Conservation (phyloP, 2,329 filamentous ascomycete species). For the Fusarium sacchari region DNA sequence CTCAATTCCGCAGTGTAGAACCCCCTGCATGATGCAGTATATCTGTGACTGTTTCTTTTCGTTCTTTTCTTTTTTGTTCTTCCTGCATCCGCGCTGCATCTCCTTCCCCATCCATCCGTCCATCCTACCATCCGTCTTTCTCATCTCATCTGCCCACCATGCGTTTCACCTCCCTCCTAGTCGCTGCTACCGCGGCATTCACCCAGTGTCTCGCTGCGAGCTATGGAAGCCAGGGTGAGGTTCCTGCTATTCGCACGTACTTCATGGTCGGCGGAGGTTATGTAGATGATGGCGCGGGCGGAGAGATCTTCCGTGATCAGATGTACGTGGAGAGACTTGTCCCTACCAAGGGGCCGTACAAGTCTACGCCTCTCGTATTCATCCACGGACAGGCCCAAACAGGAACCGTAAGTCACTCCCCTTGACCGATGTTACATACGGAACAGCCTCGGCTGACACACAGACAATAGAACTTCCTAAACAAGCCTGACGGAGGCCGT, state of each 20-base stretch:
- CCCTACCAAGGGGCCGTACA: slow-evolving; percentile 6
- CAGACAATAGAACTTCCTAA: slow-evolving; percentile 33
- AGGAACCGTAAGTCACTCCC: slow-evolving; percentile 27
- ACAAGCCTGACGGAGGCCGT: slow-evolving; percentile 37
- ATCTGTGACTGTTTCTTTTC: not conserved
- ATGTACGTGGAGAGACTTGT: slow-evolving; percentile 39
- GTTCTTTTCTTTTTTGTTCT: not conserved
- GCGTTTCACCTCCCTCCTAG: not conserved
- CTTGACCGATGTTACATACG: too few species aligned
- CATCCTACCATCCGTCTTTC: not conserved
- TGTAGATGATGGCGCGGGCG: slow-evolving; percentile 30
- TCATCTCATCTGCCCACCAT: not conserved
- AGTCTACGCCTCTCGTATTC: slow-evolving; percentile 26
- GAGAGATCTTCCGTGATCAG: slow-evolving; percentile 36
- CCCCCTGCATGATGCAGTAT: slow-evolving; percentile 2
- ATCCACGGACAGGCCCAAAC: slow-evolving; percentile 39
- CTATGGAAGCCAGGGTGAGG: not conserved
- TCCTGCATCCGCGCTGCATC: not conserved
- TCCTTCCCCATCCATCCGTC: not conserved
- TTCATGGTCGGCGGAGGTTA: slow-evolving; percentile 33
- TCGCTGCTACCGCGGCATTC: not conserved
- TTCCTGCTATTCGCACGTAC: slow-evolving; percentile 26
- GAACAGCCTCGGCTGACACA: not conserved
- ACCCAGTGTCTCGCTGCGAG: not conserved
- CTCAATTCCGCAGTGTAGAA: not conserved